These are phyloP conservation scores for Claviceps quebecensis DNA, from an alignment of 2,329 filamentous ascomycete genomes.

Conservation along the genomic window DNA sequence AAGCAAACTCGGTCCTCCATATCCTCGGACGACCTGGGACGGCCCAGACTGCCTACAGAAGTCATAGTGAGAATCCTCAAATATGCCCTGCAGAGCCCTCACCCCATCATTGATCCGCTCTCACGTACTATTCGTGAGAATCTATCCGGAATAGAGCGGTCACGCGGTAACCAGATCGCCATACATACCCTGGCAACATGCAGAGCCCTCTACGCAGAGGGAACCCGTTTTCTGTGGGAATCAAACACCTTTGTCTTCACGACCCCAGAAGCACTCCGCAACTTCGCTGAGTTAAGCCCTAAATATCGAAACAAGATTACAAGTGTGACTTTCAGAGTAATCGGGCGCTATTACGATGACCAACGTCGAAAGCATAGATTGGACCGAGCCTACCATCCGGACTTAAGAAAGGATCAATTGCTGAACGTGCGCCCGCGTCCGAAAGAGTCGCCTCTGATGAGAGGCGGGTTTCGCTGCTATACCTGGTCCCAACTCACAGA, in stretches of 20 bases:
- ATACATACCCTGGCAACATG: conserved; percentile 40
- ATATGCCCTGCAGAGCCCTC: conserved; percentile 33
- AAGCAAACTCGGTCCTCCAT: conserved; percentile 19
- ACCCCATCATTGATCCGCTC: conserved; percentile 41
- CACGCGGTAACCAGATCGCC: conserved; percentile 32
- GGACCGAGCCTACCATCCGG: conserved; percentile 27
- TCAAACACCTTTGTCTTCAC: conserved; percentile 43
- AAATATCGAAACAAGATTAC: conserved; percentile 29
- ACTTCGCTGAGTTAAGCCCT: conserved; percentile 32
- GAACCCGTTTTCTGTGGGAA: conserved; percentile 34
- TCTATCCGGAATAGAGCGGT: conserved; percentile 29
- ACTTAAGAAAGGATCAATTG: conserved; percentile 25
- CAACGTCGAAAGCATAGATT: conserved; percentile 28
- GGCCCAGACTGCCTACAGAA: conserved; percentile 37
- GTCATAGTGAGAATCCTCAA: conserved; percentile 37
- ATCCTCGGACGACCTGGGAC: conserved; percentile 15
- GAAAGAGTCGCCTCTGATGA: conserved; percentile 30
- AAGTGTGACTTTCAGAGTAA: conserved; percentile 35
- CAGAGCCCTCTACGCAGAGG: conserved; percentile 34
- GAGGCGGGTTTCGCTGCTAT: conserved; percentile 40
- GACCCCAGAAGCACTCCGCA: conserved; percentile 31
- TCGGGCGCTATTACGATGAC: conserved; percentile 43
- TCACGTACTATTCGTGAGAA: conserved; percentile 28
- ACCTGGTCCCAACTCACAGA: conserved; percentile 39
- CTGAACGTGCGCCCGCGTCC: conserved; percentile 29